Base-by-base conservation (phyloP, 75 land plant genomes). In the Pinus albicaulis region DNA sequence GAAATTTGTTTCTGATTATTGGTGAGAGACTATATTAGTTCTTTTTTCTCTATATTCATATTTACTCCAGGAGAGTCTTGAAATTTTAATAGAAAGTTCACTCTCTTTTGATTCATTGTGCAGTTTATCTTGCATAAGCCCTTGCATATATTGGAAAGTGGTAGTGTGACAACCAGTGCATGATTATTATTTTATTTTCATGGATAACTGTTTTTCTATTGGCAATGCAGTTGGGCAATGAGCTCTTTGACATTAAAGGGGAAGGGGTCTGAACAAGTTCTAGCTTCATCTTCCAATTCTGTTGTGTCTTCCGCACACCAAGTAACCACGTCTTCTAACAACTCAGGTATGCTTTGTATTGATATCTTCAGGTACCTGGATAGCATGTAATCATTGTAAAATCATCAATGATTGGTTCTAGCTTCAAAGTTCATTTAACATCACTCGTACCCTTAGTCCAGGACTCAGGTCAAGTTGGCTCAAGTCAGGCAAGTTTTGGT, bases 211-310 rank as follows among this genome's bases (percentile, higher is more conserved):
- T 68, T 41, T 68, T 68, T 44, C n/a, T 68, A 1, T 68, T 41
- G 53, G 53, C 53, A 48, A 62, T 82, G 77, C 89, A 98, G 99
- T 71, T 98, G 99, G 99, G 99, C 99, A 28, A 94, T 98, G 94
- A 93, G 93, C 77, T 95, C 98, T 57, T 78, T 96, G 62, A 88
- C 97, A 38, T 61, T 69, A 11, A 94, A 92, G 68, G 84, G 90
- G 11, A 97, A 91, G 82, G 79, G 80, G 76, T 79, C 87, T 57
- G 99, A 97, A 2, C 91, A 87, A 57, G 68, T 70, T 76, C 38
- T 84, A 60, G 17, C 72, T 71, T 76, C 82, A 61, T 61, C 84
- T 70, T 64, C 74, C 14, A 89, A 57, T 77, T 48, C 79, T 15
- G 74, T 31, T 44, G 24, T 76, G 61, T 64, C 75, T 79, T 74